Evolutionary conservation across 2,329 filamentous ascomycete genomes (phyloP).

Genomic region (Fusarium compactum): DNA sequence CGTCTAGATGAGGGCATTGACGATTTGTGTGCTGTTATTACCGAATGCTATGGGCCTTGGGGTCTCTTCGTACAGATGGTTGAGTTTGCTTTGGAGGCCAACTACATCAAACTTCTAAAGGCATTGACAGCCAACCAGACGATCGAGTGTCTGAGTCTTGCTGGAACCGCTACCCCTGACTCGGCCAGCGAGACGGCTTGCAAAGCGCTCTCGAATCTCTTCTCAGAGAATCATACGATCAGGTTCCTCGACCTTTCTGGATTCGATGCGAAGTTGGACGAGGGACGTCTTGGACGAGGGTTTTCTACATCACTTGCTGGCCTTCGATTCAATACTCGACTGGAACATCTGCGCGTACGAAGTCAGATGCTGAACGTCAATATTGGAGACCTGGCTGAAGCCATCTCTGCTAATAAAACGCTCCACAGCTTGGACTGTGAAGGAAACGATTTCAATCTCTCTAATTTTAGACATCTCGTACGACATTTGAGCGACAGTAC

Average conservation of each 20-base stretch:
- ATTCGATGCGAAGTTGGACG: slow-evolving; percentile 68
- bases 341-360: slow-evolving; percentile 65
- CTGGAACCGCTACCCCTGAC: slow-evolving; percentile 64
- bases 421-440: slow-evolving; percentile 67
- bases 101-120: slow-evolving; percentile 63
- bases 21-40: slow-evolving; percentile 62
- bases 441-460: slow-evolving; percentile 66
- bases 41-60: slow-evolving; percentile 61
- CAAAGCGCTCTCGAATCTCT: slow-evolving; percentile 62
- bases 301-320: slow-evolving; percentile 64
- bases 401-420: slow-evolving; percentile 61
- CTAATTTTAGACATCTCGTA: slow-evolving; percentile 62
- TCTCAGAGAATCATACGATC: slow-evolving; percentile 63
- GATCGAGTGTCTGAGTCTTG: slow-evolving; percentile 65
- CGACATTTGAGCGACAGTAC: slow-evolving; percentile 58
- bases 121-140: slow-evolving; percentile 64
- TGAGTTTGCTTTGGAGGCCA: slow-evolving; percentile 65
- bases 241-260: slow-evolving; percentile 69
- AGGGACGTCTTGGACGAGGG: slow-evolving; percentile 66
- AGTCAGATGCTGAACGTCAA: slow-evolving; percentile 68
- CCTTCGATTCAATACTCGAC: slow-evolving; percentile 57
- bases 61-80: slow-evolving; percentile 68
- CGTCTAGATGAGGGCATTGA: slow-evolving; percentile 65
- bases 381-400: slow-evolving; percentile 64
- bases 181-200: slow-evolving; percentile 61